Percentiles rank a stretch among this genome's conserved stretches.
Evolutionary conservation across 2,329 filamentous ascomycete genomes (phyloP).

Genomic region (Amylocarpus encephaloides): DNA sequence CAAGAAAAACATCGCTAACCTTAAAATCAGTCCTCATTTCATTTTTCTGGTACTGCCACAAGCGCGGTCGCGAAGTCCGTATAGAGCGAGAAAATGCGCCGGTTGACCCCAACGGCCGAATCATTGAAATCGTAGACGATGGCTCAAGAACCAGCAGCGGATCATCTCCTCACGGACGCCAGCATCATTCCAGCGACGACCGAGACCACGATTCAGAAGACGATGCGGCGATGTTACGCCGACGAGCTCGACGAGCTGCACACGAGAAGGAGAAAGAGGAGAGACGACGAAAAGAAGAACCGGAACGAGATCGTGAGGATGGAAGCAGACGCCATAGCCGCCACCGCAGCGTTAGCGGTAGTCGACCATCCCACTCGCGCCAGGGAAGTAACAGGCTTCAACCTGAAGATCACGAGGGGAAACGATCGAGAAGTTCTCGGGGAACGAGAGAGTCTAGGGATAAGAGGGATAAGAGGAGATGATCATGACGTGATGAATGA

Average conservation of each 20-base stretch:
- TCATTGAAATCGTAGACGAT: slow-evolving; percentile 1
- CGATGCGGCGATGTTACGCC: not conserved
- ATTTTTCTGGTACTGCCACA: slow-evolving; percentile 97
- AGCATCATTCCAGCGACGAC: not conserved
- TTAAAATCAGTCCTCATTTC: slow-evolving; percentile 64
- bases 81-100: slow-evolving; percentile 37
- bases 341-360: not conserved
- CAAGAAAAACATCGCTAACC: slow-evolving; percentile 7
- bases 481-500: not conserved
- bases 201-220: not conserved
- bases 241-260: slow-evolving; percentile 1
- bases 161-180: not conserved
- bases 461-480: slow-evolving; percentile 2
- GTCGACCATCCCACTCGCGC: not conserved
- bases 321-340: not conserved
- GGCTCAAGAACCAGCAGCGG: not conserved
- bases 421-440: slow-evolving; percentile 3
- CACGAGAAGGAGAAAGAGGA: slow-evolving; percentile 2
- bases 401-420: slow-evolving; percentile 1
- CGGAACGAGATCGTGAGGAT: not conserved
- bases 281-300: slow-evolving; percentile 1
- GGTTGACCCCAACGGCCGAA: slow-evolving; percentile 1
- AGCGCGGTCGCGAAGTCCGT: slow-evolving; percentile 80
- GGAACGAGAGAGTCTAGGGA: slow-evolving; percentile 2
- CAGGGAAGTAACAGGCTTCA: not conserved